phyloP scores from a whole-genome alignment of 441 rosid species.

The Jatropha multifida region DNA sequence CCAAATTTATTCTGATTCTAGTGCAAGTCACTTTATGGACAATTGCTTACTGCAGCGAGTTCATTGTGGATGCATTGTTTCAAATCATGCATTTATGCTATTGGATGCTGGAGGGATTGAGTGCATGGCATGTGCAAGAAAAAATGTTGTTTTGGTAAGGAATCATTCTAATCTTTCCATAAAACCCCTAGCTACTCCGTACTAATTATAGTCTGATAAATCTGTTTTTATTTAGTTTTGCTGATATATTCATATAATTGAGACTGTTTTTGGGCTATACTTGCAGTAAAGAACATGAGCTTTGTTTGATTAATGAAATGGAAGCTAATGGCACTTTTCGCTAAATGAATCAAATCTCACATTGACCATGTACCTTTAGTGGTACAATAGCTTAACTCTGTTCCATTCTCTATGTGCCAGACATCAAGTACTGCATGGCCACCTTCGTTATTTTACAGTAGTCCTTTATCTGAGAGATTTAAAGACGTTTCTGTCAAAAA shows the following conservation, averaged over 20 bases:
- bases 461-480: slow-evolving; percentile 52
- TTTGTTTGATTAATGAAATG: neutral
- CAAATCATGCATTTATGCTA: slow-evolving; percentile 50
- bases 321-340: neutral
- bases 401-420: slow-evolving; percentile 43
- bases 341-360: slow-evolving; percentile 1
- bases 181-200: neutral
- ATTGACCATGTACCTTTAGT: slow-evolving; percentile 12
- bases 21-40: slow-evolving; percentile 24
- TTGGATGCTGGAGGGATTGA: slow-evolving; percentile 97
- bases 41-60: slow-evolving; percentile 56
- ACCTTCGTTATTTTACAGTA: slow-evolving; percentile 44
- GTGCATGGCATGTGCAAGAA: slow-evolving; percentile 77
- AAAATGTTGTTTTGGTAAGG: slow-evolving; percentile 58
- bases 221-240: neutral
- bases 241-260: neutral
- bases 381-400: slow-evolving; percentile 13
- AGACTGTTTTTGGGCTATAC: neutral
- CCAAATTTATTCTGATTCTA: slow-evolving; percentile 13
- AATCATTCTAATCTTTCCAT: slow-evolving; percentile 21
- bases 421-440: slow-evolving; percentile 53
- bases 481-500: slow-evolving; percentile 54
- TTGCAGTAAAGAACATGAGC: neutral
- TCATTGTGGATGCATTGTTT: slow-evolving; percentile 97
- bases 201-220: neutral